These are phyloP conservation scores for Paxillus involutus DNA, from an alignment of 768 basidiomycete species.

Conservation along the genomic window DNA sequence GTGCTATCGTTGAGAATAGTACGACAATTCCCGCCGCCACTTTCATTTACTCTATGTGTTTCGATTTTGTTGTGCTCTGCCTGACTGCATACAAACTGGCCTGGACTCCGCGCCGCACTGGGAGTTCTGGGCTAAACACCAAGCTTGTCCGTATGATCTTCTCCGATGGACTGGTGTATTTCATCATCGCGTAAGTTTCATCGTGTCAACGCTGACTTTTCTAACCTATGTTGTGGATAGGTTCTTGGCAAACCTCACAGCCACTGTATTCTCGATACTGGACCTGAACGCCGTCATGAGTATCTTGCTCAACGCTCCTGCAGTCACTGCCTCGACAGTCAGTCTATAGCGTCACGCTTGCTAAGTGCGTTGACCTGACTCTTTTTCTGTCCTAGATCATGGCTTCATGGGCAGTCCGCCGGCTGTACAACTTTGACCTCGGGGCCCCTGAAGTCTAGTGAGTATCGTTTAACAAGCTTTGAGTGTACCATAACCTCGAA, in stretches of 20 bases:
- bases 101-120: slow-evolving; percentile 19
- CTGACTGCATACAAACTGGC: slow-evolving; percentile 62
- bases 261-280: slow-evolving; percentile 61
- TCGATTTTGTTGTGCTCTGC: slow-evolving; percentile 61
- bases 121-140: slow-evolving; percentile 32
- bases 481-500: not conserved
- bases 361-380: not conserved
- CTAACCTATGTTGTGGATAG: slow-evolving; percentile 7
- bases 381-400: slow-evolving; percentile 41
- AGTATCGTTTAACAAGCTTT: slow-evolving; percentile 3
- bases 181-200: slow-evolving; percentile 66
- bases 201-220: slow-evolving; percentile 18
- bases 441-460: slow-evolving; percentile 29
- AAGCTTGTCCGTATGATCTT: slow-evolving; percentile 65
- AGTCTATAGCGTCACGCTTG: slow-evolving; percentile 12
- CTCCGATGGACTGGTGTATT: slow-evolving; percentile 70
- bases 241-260: slow-evolving; percentile 37
- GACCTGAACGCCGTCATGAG: slow-evolving; percentile 68
- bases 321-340: slow-evolving; percentile 54
- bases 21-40: slow-evolving; percentile 74
- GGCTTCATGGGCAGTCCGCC: slow-evolving; percentile 59
- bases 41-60: slow-evolving; percentile 77
- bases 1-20: slow-evolving; percentile 58
- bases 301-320: slow-evolving; percentile 65
- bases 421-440: slow-evolving; percentile 49